phyloP scores from a whole-genome alignment of 2,329 filamentous ascomycete species.

The Pseudocercospora vitis region DNA sequence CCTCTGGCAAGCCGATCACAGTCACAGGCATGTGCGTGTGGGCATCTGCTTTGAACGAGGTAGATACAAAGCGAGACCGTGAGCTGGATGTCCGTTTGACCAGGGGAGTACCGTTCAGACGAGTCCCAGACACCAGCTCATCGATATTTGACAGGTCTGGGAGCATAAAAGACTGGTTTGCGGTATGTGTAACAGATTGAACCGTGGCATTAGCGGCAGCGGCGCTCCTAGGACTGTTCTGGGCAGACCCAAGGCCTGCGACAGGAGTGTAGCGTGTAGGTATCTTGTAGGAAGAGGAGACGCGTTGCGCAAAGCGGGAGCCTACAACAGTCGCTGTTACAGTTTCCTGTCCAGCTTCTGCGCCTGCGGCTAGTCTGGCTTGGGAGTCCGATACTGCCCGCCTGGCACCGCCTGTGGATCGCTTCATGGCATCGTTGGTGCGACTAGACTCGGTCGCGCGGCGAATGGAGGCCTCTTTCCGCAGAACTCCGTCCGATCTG shows the following conservation, averaged over 20 bases:
- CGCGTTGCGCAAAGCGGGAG: constrained; percentile 52
- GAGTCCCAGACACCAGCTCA: constrained; percentile 60
- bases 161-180: constrained; percentile 59
- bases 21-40: constrained; percentile 50
- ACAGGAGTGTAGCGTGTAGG: constrained; percentile 25
- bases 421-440: constrained; percentile 37
- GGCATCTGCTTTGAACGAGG: constrained; percentile 40
- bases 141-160: constrained; percentile 62
- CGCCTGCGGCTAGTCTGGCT: constrained; percentile 53
- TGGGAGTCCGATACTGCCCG: constrained; percentile 59
- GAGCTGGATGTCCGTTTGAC: constrained; percentile 53
- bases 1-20: constrained; percentile 57
- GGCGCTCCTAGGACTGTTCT: constrained; percentile 28
- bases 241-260: constrained; percentile 18
- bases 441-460: constrained; percentile 44
- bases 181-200: constrained; percentile 49
- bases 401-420: constrained; percentile 27
- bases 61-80: constrained; percentile 57
- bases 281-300: constrained; percentile 24
- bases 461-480: constrained; percentile 49
- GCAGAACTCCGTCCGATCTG: constrained; percentile 41
- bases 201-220: constrained; percentile 36
- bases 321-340: constrained; percentile 48
- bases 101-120: constrained; percentile 58
- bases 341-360: constrained; percentile 50